phyloP scores from a whole-genome alignment of 2,329 filamentous ascomycete species.

The Colletotrichum magnum region DNA sequence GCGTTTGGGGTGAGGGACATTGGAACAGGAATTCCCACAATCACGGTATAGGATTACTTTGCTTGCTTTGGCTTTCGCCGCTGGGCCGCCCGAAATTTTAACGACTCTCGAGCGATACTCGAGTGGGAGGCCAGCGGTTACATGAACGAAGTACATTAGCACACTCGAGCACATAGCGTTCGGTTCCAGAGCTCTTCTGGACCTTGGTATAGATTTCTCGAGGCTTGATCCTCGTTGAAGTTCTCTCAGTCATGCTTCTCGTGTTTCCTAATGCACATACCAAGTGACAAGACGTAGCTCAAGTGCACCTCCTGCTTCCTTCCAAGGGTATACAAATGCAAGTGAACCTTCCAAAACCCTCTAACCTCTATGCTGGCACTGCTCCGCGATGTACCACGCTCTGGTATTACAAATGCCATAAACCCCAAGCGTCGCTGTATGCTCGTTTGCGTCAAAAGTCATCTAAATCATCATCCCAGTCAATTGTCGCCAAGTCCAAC shows the following conservation, averaged over 20 bases:
- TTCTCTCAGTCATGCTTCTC: neutral
- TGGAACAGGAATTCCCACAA: constrained; percentile 30
- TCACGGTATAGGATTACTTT: constrained; percentile 36
- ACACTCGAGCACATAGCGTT: constrained; percentile 12
- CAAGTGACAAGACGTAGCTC: neutral
- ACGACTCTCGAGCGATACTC: neutral
- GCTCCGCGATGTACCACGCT: neutral
- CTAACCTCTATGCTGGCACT: neutral
- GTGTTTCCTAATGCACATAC: too few relatives aligned
- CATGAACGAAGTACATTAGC: constrained; percentile 3
- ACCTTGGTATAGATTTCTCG: constrained; percentile 9
- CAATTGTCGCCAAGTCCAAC: constrained; percentile 32
- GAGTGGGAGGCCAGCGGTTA: neutral
- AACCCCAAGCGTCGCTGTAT: neutral
- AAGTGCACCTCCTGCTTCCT: neutral
- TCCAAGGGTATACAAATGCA: constrained; percentile 26
- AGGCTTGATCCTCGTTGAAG: neutral
- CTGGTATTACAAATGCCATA: neutral
- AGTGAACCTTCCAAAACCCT: neutral
- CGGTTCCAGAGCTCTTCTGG: neutral
- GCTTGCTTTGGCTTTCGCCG: constrained; percentile 8
- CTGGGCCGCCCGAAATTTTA: neutral
- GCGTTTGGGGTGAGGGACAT: constrained; percentile 36
- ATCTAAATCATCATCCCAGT: constrained; percentile 40
- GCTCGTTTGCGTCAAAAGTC: constrained; percentile 31